Percentiles rank a stretch among this genome's conserved stretches.
Conservation (phyloP, 2,329 filamentous ascomycete species). For the Talaromyces islandicus region DNA sequence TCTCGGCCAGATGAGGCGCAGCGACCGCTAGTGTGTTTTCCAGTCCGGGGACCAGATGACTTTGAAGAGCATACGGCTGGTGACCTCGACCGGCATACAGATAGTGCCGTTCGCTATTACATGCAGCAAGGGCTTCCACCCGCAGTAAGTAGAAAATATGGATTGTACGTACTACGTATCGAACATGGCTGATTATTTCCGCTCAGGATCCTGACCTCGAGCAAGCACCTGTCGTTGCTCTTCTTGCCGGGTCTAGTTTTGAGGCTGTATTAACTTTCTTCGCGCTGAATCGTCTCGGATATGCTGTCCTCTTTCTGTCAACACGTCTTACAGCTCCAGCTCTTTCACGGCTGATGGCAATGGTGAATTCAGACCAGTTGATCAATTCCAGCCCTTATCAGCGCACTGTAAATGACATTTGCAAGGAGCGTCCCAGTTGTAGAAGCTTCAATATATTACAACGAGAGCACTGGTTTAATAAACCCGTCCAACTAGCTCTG, state of each 20-base stretch:
- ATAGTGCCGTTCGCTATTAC: constrained; percentile 18
- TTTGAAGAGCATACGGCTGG: constrained; percentile 22
- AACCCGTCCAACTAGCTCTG: not conserved
- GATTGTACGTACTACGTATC: not conserved
- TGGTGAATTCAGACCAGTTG: not conserved
- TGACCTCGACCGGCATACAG: constrained; percentile 23
- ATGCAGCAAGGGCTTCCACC: constrained; percentile 15
- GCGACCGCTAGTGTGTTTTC: not conserved
- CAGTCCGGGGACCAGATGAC: constrained; percentile 9
- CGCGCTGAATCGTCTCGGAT: constrained; percentile 1
- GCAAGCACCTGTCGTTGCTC: constrained; percentile 1
- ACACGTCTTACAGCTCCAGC: not conserved
- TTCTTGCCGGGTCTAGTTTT: constrained; percentile 1
- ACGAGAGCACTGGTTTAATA: not conserved
- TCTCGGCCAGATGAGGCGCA: not conserved
- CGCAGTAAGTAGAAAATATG: not conserved
- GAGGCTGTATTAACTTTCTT: not conserved
- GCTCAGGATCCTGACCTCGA: not conserved
- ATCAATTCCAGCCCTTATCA: not conserved
- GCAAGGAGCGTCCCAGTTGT: not conserved
- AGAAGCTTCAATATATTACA: not conserved
- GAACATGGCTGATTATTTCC: not conserved
- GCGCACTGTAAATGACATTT: not conserved
- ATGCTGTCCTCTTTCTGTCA: constrained; percentile 3
- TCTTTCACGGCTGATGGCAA: not conserved